Conservation (phyloP, 202 grass and related monocot species). For the Cymbopogon flexuosus region DNA sequence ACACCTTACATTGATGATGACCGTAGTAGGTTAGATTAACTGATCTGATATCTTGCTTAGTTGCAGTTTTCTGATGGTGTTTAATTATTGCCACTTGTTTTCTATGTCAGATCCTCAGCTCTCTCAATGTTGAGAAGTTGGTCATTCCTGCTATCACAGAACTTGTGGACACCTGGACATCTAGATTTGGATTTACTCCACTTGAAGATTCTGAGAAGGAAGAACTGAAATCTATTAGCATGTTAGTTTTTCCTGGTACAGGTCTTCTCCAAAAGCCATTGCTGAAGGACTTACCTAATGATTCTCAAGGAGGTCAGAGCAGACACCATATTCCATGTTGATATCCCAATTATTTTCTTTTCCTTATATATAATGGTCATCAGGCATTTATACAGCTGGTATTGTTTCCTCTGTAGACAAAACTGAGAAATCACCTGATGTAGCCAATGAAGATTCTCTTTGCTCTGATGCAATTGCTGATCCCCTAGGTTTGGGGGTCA, state of each 20-base stretch:
- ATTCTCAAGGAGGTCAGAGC: conserved; percentile 51
- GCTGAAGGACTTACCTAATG: conserved; percentile 41
- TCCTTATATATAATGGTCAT: conserved; percentile 12
- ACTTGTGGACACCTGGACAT: conserved; percentile 86
- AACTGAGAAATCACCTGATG: conserved; percentile 21
- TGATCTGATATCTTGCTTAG: conserved; percentile 7
- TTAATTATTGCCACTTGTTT: conserved; percentile 30
- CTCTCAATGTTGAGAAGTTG: conserved; percentile 83
- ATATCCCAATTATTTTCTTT: background rate
- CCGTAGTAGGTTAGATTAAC: conserved; percentile 25
- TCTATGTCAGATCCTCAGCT: conserved; percentile 66
- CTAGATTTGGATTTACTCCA: conserved; percentile 77
- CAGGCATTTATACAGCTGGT: conserved; percentile 20
- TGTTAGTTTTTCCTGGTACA: conserved; percentile 86
- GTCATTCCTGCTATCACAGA: conserved; percentile 89
- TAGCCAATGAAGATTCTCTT: conserved; percentile 30
- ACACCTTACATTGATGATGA: conserved; percentile 5
- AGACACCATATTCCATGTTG: conserved; percentile 19
- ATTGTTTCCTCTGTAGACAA: conserved; percentile 17
- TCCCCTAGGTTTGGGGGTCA: conserved; percentile 27
- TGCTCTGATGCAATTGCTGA: conserved; percentile 29
- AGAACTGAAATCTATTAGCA: conserved; percentile 71
- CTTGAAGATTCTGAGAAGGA: conserved; percentile 64
- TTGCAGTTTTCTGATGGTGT: conserved; percentile 22
- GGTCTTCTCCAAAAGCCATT: conserved; percentile 89